Percentiles rank a stretch among this genome's conserved stretches.
phyloP scores from a whole-genome alignment of 1,139 yeast genomes.

The Debaryomyces subglobosus region DNA sequence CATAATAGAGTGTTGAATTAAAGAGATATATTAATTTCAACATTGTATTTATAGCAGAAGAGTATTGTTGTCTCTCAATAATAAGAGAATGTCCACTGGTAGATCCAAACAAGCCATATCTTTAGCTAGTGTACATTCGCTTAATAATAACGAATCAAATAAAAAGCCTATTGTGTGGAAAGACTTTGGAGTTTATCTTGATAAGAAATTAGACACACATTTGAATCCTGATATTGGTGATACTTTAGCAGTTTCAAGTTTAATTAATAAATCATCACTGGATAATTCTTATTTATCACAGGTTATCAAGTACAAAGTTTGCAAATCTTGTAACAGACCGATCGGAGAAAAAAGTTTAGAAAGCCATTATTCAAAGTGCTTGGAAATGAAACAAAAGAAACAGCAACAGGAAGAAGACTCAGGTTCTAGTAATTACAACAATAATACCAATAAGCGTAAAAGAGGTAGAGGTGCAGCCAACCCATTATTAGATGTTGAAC shows the following conservation, averaged over 20 bases:
- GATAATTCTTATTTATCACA: conserved; percentile 45
- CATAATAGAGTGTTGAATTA: not conserved
- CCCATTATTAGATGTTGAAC: conserved; percentile 35
- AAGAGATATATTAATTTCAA: not conserved
- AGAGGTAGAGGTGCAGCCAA: conserved; percentile 31
- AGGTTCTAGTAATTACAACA: conserved; percentile 9
- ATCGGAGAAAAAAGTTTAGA: conserved; percentile 51
- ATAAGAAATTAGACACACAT: conserved; percentile 43
- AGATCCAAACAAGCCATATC: conserved; percentile 35
- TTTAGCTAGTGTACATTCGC: conserved; percentile 20
- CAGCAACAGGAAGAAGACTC: conserved; percentile 30
- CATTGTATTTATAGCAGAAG: not conserved
- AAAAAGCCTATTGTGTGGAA: conserved; percentile 51
- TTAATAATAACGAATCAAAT: conserved; percentile 18
- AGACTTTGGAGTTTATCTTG: conserved; percentile 62
- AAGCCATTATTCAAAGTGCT: conserved; percentile 52
- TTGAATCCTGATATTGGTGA: conserved; percentile 16
- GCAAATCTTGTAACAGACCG: conserved; percentile 69
- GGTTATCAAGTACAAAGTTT: conserved; percentile 59
- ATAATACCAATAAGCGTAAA: conserved; percentile 31
- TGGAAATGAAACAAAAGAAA: conserved; percentile 49
- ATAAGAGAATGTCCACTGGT: conserved; percentile 28
- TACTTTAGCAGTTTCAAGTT: conserved; percentile 15
- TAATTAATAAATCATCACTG: conserved; percentile 28
- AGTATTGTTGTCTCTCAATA: conserved; percentile 1